Base-by-base conservation (phyloP, 2,329 filamentous ascomycete species). In the Colletotrichum spinosum region DNA sequence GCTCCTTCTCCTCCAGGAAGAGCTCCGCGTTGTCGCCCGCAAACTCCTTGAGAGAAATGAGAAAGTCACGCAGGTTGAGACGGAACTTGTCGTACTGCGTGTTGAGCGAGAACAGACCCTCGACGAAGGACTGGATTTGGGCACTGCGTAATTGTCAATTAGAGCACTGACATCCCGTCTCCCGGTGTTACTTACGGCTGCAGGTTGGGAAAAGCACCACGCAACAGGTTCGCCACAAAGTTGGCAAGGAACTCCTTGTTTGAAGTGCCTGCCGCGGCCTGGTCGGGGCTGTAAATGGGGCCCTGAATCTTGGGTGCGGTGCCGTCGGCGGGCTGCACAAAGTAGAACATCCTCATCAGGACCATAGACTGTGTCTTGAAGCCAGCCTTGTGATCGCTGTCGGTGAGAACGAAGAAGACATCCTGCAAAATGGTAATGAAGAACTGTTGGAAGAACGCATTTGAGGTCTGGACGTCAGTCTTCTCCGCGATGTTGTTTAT, bases 331-430 rank as follows among this genome's bases (percentile, higher is more conserved):
- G 88, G 88, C 70, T 94, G 88, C n/a, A 97, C 90, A 61, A 97
- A 94, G 84, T 94, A 97, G 82, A 99, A 97, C 87, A 99, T 94
- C 74, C 94, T 92, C 72, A 96, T 94, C 67, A 99, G 82, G 53
- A 99, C 84, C 87, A 96, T 91, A 4, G 94, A 94, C 81, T 99
- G 96, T 8, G 94, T 96, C 85, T 99, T 99, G 85, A 99, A 99
- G 1, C 96, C 96, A 67, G 96, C 96, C 84, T 99, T 99, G 86
- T 99, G 96, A 73, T 99, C 96, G 67, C 92, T 95, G 75, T 99
- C 96, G 0, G 96, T 98, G 55, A 99, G 87, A 46, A 99, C 96
- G 74, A 97, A 99, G 85, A 99, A 97, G 12, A 99, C 94, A 73
- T 99, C 96, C 79, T 99, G 96, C 55, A 99, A 84, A 70, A 99